These are phyloP conservation scores for Inga oerstediana DNA, from an alignment of 306 rosid species.

Conservation along the genomic window DNA sequence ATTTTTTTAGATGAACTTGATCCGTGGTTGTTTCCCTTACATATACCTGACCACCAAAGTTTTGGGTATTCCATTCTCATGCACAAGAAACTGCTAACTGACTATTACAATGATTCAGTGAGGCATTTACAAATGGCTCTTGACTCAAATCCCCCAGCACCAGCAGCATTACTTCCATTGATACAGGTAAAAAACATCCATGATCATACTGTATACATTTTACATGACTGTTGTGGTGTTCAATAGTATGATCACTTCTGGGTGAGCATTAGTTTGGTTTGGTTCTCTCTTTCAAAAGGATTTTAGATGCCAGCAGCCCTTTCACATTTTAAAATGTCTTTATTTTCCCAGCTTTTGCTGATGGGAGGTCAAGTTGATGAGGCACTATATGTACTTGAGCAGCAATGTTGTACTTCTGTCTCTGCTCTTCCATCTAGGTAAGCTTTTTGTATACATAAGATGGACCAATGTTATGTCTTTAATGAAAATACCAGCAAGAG, in stretches of 20 bases:
- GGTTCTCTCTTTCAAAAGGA: conserved; percentile 1
- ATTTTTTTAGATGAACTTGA: not conserved
- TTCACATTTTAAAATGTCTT: conserved; percentile 28
- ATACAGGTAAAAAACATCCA: conserved; percentile 59
- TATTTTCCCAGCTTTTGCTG: conserved; percentile 58
- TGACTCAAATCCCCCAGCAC: conserved; percentile 49
- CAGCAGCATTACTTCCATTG: conserved; percentile 71
- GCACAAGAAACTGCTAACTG: not conserved
- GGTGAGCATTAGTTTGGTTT: too few relatives aligned
- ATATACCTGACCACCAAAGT: not conserved
- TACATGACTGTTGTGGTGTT: not conserved
- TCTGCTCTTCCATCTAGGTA: conserved; percentile 62
- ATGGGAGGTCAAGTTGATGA: conserved; percentile 69
- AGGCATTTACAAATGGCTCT: conserved; percentile 60
- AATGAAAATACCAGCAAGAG: not conserved
- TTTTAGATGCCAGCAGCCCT: conserved; percentile 5
- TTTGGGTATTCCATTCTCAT: not conserved
- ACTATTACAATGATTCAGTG: conserved; percentile 52
- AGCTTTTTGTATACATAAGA: not conserved
- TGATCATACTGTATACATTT: not conserved
- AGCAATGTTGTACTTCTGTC: conserved; percentile 48
- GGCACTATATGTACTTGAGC: conserved; percentile 56
- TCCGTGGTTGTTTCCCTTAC: not conserved
- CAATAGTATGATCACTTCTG: not conserved
- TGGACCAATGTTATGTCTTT: not conserved